Conservation (phyloP, 352 stramenopile genomes). For the Plasmopara muralis region DNA sequence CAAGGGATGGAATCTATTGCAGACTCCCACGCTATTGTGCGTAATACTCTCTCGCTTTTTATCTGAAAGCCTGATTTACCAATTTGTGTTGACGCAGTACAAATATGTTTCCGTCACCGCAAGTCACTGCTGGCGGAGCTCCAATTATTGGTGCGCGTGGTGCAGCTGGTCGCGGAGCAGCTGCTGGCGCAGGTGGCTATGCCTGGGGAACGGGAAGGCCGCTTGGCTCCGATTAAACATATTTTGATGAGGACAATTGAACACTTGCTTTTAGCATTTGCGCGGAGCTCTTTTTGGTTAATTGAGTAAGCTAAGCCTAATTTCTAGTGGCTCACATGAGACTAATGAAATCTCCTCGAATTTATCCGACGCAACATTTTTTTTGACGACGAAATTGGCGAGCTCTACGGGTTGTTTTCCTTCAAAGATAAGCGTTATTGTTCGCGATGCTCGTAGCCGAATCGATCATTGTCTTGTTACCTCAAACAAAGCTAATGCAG, state of each 20-base stretch:
- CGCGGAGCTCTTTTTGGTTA: no score
- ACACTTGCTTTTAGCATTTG: no score
- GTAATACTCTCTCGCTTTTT: slow-evolving; percentile 12
- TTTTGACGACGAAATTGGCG: no score
- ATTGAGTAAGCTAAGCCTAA: no score
- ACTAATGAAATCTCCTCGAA: no score
- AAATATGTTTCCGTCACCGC: slow-evolving; percentile 64
- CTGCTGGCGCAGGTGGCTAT: slow-evolving; percentile 48
- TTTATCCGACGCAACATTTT: no score
- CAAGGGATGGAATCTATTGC: slow-evolving; percentile 78
- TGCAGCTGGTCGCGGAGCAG: slow-evolving; percentile 22
- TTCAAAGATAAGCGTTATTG: no score
- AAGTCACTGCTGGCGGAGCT: slow-evolving; percentile 28
- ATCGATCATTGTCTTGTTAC: no score
- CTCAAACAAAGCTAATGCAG: no score
- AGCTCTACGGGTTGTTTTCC: no score
- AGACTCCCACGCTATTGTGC: slow-evolving; percentile 81
- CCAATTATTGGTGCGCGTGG: slow-evolving; percentile 63
- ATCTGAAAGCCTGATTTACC: slow-evolving; percentile 3
- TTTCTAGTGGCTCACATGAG: no score
- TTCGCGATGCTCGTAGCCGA: no score
- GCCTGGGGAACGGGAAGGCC: slow-evolving; percentile 60
- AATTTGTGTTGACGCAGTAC: slow-evolving; percentile 12
- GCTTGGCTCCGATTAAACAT: slow-evolving; percentile 31
- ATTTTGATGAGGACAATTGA: background rate